Percentiles rank a stretch among this genome's conserved stretches.
These are phyloP conservation scores for Neurospora sp. DNA, from an alignment of 495 filamentous ascomycete genomes.

Conservation along the genomic window DNA sequence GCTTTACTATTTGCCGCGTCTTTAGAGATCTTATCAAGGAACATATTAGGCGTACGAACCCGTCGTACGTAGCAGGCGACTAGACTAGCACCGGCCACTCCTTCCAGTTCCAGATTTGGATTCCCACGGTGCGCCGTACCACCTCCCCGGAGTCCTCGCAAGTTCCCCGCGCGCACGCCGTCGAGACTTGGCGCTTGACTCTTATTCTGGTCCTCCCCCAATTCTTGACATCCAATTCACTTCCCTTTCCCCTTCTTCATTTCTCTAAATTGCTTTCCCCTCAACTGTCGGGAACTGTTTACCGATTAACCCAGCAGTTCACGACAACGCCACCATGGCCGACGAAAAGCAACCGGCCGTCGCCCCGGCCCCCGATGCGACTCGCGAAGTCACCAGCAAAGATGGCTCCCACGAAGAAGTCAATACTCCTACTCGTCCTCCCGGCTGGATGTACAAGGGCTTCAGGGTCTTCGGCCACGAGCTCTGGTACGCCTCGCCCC, in stretches of 20 bases:
- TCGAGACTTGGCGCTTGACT: not conserved
- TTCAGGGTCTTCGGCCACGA: constrained; percentile 43
- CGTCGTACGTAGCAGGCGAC: not conserved
- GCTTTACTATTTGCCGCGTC: not conserved
- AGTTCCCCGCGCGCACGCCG: not conserved
- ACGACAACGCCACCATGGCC: not conserved
- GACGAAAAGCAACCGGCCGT: constrained; percentile 7
- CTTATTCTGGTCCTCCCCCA: not conserved
- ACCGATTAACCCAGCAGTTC: not conserved
- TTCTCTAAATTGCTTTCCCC: not conserved
- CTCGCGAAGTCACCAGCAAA: not conserved
- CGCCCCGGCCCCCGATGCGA: not conserved
- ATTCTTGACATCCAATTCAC: not conserved
- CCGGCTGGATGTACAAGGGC: constrained; percentile 61
- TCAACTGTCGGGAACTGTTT: not conserved
- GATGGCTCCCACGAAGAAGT: not conserved
- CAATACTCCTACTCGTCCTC: constrained; percentile 18
- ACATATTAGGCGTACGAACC: not conserved
- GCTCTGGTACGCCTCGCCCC: constrained; percentile 67
- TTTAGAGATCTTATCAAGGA: not conserved
- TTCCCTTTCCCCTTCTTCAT: constrained; percentile 3
- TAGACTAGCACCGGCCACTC: not conserved
- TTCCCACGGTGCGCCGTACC: not conserved
- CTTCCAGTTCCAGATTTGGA: not conserved
- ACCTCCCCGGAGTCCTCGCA: not conserved